These are phyloP conservation scores for Silene uniflora DNA, from an alignment of 148 eudicot species.

Conservation along the genomic window DNA sequence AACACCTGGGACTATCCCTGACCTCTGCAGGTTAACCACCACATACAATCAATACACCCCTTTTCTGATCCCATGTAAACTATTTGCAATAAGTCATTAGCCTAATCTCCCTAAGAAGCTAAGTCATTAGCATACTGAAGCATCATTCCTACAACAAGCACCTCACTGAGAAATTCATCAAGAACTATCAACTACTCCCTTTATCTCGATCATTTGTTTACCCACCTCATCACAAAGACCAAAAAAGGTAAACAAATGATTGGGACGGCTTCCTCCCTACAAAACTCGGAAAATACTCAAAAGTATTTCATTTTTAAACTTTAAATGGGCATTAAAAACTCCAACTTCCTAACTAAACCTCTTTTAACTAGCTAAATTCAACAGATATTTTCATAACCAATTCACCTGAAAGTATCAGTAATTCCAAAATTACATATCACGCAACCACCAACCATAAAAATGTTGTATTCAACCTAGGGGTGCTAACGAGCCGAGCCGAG, in stretches of 20 bases:
- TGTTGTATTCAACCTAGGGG: background rate
- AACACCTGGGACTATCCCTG: conserved; percentile 85
- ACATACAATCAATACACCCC: background rate
- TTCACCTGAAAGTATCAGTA: background rate
- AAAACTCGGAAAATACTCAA: background rate
- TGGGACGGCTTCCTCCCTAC: background rate
- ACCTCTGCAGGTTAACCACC: conserved; percentile 53
- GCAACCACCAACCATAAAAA: background rate
- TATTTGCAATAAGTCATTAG: background rate
- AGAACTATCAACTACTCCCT: background rate
- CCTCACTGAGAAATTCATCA: background rate
- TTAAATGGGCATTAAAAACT: conserved; percentile 2
- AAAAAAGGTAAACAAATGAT: no score
- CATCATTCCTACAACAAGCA: background rate
- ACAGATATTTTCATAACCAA: background rate
- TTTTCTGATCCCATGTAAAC: background rate
- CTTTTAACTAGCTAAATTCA: background rate
- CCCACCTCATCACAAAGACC: no score
- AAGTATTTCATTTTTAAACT: background rate
- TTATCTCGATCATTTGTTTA: no score
- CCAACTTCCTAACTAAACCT: background rate
- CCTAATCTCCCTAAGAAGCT: background rate
- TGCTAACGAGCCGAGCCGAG: no score
- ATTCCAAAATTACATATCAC: background rate
- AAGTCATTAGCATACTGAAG: background rate